Conservation (phyloP, 2,329 filamentous ascomycete species). For the Diaporthe sp. region DNA sequence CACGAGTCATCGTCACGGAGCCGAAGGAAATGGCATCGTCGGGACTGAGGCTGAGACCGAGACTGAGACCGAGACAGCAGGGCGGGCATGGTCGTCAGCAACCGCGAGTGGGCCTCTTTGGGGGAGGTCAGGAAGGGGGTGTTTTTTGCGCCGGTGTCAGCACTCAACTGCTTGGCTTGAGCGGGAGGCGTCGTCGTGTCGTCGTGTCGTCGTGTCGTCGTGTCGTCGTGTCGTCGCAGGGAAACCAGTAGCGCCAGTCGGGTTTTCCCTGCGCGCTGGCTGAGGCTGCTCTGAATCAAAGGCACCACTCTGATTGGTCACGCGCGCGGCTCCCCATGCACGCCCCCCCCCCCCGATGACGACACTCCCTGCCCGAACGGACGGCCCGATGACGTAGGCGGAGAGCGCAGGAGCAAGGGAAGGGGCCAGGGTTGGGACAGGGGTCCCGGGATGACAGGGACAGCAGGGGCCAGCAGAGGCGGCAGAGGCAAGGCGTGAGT, state of each 20-base stretch:
- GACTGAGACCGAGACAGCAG: slow-evolving; percentile 13
- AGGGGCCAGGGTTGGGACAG: not conserved
- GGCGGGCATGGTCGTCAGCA: not conserved
- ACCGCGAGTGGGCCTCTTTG: not conserved
- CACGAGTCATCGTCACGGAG: slow-evolving; percentile 11
- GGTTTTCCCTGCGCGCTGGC: not conserved
- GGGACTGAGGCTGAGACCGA: not conserved
- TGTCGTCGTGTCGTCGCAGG: not conserved
- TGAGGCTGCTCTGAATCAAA: slow-evolving; percentile 5
- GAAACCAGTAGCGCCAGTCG: not conserved
- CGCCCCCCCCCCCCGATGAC: slow-evolving; percentile 27
- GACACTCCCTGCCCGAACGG: slow-evolving; percentile 18
- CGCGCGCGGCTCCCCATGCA: not conserved
- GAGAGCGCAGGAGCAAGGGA: not conserved
- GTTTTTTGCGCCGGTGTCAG: not conserved
- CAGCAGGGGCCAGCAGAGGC: not conserved
- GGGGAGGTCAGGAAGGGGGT: not conserved
- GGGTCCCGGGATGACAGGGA: not conserved
- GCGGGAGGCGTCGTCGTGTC: not conserved
- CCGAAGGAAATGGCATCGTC: not conserved
- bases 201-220: slow-evolving; percentile 4
- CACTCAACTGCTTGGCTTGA: not conserved
- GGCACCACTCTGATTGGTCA: slow-evolving; percentile 3
- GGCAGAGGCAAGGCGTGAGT: slow-evolving; percentile 11
- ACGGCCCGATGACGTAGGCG: slow-evolving; percentile 29